Base-by-base conservation (phyloP, 2,329 filamentous ascomycete genomes). In the Fusarium siculi region DNA sequence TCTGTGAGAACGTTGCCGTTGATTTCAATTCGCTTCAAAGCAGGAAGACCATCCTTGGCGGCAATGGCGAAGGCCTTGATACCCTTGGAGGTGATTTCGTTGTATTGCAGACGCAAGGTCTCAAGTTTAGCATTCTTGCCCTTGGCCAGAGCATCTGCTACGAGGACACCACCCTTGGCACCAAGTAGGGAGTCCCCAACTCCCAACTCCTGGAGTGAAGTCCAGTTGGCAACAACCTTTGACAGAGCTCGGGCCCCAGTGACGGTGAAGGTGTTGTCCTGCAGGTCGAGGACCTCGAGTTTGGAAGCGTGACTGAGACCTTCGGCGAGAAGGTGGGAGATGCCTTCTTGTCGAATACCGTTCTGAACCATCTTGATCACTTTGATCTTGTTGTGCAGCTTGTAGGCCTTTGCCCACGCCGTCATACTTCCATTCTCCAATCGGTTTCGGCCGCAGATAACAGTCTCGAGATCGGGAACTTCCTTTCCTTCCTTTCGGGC, bases 361-460 rank as follows among this genome's bases (percentile, higher is more conserved):
- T 99, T 98, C 84, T 98, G 96, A 32, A 97, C 94, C 96, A 99
- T 98, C 87, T 96, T 97, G 76, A 99, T 90, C 66, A 91, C 91
- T 83, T 92, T 93, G 72, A 99, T 89, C 64, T 93, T 92, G 74
- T 89, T 91, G 81, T 98, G 94, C 65, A 96, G 91, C 78, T 91
- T 90, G 82, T 94, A 98, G 2, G 94, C 89, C 81, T 92, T 93
- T 46, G 95, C 95, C 96, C 96, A 99, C 1, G 96, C 95, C 19
- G 90, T 90, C 96, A 99, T 99, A 80, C 93, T 96, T 76, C 96
- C 96, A 78, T 95, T 97, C 85, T 99, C 96, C 55, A 99, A 88
- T 75, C 96, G 89, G 85, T 99, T 99, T 75, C 96, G 93, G 46
- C 96, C 96, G 82, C 96, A 99, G 79, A 98, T 93, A 74, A 99